Percentiles rank a stretch among this genome's conserved stretches.
Evolutionary conservation across 176 grass and related monocot genomes (phyloP).

Genomic region (Rhipidocladum racemiflorum): DNA sequence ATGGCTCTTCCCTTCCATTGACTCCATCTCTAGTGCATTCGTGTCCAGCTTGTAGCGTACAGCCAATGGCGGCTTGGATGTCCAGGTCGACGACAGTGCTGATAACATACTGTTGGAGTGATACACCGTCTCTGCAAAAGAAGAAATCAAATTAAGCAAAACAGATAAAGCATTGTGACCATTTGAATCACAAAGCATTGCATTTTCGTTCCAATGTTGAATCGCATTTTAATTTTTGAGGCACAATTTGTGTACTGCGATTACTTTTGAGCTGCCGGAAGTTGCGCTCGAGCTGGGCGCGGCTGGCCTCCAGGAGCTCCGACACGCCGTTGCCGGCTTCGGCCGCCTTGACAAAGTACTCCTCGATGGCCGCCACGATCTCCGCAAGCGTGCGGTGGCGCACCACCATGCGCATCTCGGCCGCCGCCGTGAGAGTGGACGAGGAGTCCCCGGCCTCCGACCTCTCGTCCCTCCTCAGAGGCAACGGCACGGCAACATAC

Average conservation of each 20-base stretch:
- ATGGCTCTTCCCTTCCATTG: slow-evolving; percentile 71
- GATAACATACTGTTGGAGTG: slow-evolving; percentile 85
- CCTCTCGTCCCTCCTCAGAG: slow-evolving; percentile 41
- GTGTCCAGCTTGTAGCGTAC: slow-evolving; percentile 76
- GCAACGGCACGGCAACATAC: slow-evolving; percentile 37
- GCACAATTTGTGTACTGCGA: background rate
- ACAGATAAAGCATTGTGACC: background rate
- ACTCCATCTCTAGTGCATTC: slow-evolving; percentile 47
- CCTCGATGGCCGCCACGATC: slow-evolving; percentile 83
- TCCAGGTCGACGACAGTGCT: slow-evolving; percentile 80
- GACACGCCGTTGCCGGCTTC: slow-evolving; percentile 65
- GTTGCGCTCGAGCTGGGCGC: slow-evolving; percentile 76
- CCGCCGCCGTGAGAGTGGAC: slow-evolving; percentile 35
- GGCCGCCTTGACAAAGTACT: slow-evolving; percentile 81
- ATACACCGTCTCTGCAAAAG: slow-evolving; percentile 82
- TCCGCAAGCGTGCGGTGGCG: slow-evolving; percentile 75
- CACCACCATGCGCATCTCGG: slow-evolving; percentile 67
- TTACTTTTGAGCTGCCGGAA: slow-evolving; percentile 90
- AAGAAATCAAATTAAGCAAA: slow-evolving; percentile 18
- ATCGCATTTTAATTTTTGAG: background rate
- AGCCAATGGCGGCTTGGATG: slow-evolving; percentile 89
- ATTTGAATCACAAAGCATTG: background rate
- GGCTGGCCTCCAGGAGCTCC: slow-evolving; percentile 73
- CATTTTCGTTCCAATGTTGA: background rate
- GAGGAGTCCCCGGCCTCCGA: slow-evolving; percentile 50